Evolutionary conservation across 2,329 filamentous ascomycete species (phyloP), one percentile per base, ranked within the genome.

Genomic region (Paracoccidioides brasiliensis): DNA sequence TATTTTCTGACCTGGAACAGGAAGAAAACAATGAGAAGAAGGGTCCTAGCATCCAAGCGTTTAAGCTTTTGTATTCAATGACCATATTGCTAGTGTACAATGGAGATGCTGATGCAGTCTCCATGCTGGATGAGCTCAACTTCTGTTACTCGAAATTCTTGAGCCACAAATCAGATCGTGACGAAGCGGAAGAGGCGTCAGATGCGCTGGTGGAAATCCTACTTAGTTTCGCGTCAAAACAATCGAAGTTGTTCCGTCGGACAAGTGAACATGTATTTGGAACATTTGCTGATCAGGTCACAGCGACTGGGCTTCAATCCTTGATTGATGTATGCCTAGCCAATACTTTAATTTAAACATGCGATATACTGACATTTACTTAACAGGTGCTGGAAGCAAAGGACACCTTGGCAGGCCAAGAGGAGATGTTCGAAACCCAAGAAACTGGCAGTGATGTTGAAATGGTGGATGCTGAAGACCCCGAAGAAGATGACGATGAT

Each of bases 61-160:
- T 96, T 56, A 84, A 85, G 22, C 77, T 96, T 40, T 78, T 97
- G 1, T 89, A 95, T 67, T 84, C 88, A 0, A 79, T 96, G 53
- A 86, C 89, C 0, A 80, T 96, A 12, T 77, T 97, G 55, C 89
- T 96, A 68, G 78, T 95, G 7, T 95, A 95, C 72, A 90, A 91
- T 64, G 88, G 89, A 30, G 90, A 95, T 57, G 78, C 86, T 0
- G 93, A 97, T 66, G 88, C 90, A 0, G 80, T 95, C 28, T 83
- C 85, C 51, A 84, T 93, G 58, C 74, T 96, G 7, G 81, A 86
- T 54, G 91, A 96, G 62, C 77, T 96, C n/a, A 80, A 85, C 61
- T 76, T 85, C 57, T 90, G 86, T 67, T 85, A 85, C 57, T 78
- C 86, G 45, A 83, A 82, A 64, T 76, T 86, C 55, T 65, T 76